Base-by-base conservation (phyloP, 441 rosid species). In the Bocquillonia castaneifolia region DNA sequence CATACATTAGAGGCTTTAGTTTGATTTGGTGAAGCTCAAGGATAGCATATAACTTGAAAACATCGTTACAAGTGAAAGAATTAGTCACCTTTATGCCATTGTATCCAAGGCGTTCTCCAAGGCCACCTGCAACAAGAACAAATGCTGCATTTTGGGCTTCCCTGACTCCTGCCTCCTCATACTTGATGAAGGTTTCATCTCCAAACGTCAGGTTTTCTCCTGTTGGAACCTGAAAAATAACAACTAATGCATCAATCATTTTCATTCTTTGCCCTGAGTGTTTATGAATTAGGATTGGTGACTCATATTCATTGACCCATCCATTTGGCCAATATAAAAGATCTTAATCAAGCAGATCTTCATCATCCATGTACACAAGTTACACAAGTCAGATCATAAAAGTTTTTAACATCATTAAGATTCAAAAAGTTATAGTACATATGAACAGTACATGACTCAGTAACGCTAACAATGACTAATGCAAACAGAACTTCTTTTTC, bases 41-140 rank as follows among this genome's bases (percentile, higher is more conserved):
- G 14, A 40, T 40, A 40, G 45, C 12, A 6, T 1, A 40, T 2
- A 4, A 40, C 45, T 40, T 9, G 45, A 40, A 40, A 7, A 40
- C 10, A 9, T 40, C 45, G 2, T 3, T 13, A 45, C 20, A 45
- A 45, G 6, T 45, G 20, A 45, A 45, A 14, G 20, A 45, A 45
- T 2, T 25, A 39, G 12, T 63, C 56, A 92, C 98, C 98, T 94
- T 94, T 76, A 94, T 94, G 76, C 99, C 99, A 75, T 90, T 92
- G 77, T 87, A 94, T 72, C 98, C 99, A 68, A 94, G 96, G 52
- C 96, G 98, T 72, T 87, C 99, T 9, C 99, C 98, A 69, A 94
- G 98, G 15, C 99, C 98, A 64, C 99, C 99, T 1, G 98, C 98
- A 77, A 94, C 99, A 72, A 95, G 97, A 78, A 90, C 98, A 77